phyloP scores from a whole-genome alignment of 768 basidiomycete species.

The Brasilioporus rufonigricans region DNA sequence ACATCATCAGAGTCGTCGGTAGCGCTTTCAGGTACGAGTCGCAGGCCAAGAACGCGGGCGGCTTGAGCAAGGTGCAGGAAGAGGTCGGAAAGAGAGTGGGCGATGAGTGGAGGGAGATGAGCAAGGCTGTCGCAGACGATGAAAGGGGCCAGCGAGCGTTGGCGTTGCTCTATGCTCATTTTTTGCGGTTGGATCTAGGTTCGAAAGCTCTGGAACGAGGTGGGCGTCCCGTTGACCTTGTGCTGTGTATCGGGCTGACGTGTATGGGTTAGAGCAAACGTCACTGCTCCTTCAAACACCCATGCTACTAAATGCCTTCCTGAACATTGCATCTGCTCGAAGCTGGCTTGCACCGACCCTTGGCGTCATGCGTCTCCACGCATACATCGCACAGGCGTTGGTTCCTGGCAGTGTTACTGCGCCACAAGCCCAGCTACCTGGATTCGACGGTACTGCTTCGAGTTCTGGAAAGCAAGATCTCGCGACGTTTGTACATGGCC shows the following conservation, averaged over 20 bases:
- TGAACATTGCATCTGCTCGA: slow-evolving; percentile 79
- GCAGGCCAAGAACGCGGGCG: slow-evolving; percentile 30
- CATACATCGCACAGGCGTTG: slow-evolving; percentile 82
- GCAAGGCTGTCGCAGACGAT: slow-evolving; percentile 37
- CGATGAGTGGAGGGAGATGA: slow-evolving; percentile 53
- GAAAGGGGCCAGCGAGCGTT: slow-evolving; percentile 50
- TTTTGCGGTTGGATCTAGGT: slow-evolving; percentile 62
- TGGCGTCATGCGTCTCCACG: slow-evolving; percentile 76
- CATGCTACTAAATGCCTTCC: slow-evolving; percentile 70
- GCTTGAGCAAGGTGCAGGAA: slow-evolving; percentile 50
- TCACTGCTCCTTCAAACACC: slow-evolving; percentile 70
- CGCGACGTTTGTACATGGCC: slow-evolving; percentile 11
- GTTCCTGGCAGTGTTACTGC: slow-evolving; percentile 48
- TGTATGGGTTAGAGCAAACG: slow-evolving; percentile 61
- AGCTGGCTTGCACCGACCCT: slow-evolving; percentile 87
- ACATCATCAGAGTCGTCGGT: slow-evolving; percentile 70
- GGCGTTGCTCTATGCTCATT: slow-evolving; percentile 79
- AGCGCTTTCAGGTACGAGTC: slow-evolving; percentile 63
- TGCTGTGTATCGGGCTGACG: background rate
- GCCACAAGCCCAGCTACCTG: slow-evolving; percentile 75
- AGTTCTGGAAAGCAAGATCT: slow-evolving; percentile 23
- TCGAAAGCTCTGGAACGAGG: slow-evolving; percentile 59
- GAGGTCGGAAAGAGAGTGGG: slow-evolving; percentile 48
- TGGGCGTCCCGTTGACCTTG: slow-evolving; percentile 34
- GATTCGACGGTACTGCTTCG: slow-evolving; percentile 46